These are phyloP conservation scores for Cubamyces sp. DNA, from an alignment of 768 basidiomycete genomes.

Conservation along the genomic window DNA sequence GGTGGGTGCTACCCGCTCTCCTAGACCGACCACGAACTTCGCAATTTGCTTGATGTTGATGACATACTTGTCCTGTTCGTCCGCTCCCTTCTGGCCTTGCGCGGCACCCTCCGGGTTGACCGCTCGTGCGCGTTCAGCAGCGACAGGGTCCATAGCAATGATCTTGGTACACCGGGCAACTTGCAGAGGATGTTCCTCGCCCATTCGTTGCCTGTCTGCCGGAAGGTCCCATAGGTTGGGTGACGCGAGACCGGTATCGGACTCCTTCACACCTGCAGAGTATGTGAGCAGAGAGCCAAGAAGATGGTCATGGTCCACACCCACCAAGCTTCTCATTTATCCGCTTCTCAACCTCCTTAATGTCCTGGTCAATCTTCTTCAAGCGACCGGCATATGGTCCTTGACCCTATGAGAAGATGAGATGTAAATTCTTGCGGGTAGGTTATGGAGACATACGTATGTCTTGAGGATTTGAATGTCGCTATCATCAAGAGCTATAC, in stretches of 20 bases:
- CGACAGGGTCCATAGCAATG: conserved; percentile 77
- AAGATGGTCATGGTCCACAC: conserved; percentile 13
- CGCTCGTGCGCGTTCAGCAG: conserved; percentile 76
- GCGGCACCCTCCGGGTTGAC: conserved; percentile 77
- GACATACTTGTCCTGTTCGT: conserved; percentile 99
- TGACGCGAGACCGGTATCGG: conserved; percentile 94
- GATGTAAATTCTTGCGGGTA: conserved; percentile 1
- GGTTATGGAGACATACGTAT: conserved; percentile 61
- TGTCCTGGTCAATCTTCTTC: conserved; percentile 88
- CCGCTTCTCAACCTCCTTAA: conserved; percentile 94
- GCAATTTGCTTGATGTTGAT: conserved; percentile 99
- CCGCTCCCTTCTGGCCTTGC: conserved; percentile 94
- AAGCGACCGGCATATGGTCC: conserved; percentile 91
- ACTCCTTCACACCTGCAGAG: conserved; percentile 86
- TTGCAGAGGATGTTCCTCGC: conserved; percentile 90
- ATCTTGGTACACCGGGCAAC: conserved; percentile 99
- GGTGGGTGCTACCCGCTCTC: conserved; percentile 94
- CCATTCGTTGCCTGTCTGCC: conserved; percentile 90
- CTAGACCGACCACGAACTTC: conserved; percentile 97
- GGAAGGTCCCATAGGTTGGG: conserved; percentile 98
- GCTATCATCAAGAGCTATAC: conserved; percentile 89
- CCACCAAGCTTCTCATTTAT: conserved; percentile 97
- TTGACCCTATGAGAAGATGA: conserved; percentile 72
- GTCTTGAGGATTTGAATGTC: conserved; percentile 99
- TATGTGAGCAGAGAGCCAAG: conserved; percentile 9